Percentiles rank a stretch among this genome's conserved stretches.
Conservation (phyloP, 108 stramenopile genomes). For the Cyclotella cryptica region DNA sequence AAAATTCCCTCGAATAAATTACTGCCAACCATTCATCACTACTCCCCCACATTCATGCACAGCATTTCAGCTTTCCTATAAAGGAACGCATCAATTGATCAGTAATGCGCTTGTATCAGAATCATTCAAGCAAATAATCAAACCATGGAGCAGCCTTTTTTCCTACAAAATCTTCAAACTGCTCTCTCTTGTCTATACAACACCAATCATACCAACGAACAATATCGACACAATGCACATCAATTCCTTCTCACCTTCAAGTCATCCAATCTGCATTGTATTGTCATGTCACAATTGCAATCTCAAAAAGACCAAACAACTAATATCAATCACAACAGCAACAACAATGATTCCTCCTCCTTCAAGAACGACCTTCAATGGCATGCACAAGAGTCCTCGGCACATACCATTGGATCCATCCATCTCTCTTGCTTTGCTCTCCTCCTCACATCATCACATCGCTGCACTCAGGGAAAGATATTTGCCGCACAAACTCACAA, state of each 20-base stretch:
- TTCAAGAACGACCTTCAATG: neutral
- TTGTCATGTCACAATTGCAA: conserved; percentile 36
- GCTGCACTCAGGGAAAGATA: conserved; percentile 30
- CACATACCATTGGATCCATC: conserved; percentile 32
- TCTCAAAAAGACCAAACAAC: conserved; percentile 26
- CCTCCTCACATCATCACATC: conserved; percentile 10
- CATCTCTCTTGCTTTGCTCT: conserved; percentile 36
- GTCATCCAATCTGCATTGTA: conserved; percentile 68
- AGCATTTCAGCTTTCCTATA: too few species aligned
- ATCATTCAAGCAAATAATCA: neutral
- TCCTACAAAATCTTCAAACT: conserved; percentile 57
- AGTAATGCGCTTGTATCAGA: too few species aligned
- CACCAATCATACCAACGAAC: conserved; percentile 11
- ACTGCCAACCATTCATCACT: too few species aligned
- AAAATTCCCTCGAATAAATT: too few species aligned
- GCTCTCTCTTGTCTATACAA: conserved; percentile 68
- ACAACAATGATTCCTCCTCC: neutral
- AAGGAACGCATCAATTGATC: too few species aligned
- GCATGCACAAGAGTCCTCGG: neutral
- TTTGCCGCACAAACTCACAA: conserved; percentile 51
- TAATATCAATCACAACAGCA: neutral
- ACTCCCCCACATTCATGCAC: too few species aligned
- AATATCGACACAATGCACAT: conserved; percentile 61
- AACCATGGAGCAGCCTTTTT: conserved; percentile 44
- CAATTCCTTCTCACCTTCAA: conserved; percentile 70